These are phyloP conservation scores for Dimocarpus longan DNA, from an alignment of 345 rosid species.

Conservation along the genomic window DNA sequence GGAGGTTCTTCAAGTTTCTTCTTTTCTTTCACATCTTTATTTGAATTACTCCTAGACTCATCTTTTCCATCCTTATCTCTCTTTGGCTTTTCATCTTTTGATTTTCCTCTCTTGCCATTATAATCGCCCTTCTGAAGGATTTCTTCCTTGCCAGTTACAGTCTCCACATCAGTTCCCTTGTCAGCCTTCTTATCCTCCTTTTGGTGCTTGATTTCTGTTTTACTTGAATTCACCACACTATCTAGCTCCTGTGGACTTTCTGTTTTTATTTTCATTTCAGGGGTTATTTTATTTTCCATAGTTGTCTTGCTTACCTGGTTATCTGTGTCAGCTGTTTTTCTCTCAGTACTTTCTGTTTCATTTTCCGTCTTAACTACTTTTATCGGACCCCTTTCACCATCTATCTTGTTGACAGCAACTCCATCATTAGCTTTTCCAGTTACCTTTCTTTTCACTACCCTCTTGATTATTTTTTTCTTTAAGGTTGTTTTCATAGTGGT, in stretches of 20 bases:
- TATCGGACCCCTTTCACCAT: slow-evolving; percentile 41
- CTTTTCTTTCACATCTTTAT: slow-evolving; percentile 64
- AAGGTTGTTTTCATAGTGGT: slow-evolving; percentile 52
- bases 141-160: slow-evolving; percentile 43
- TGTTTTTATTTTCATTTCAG: slow-evolving; percentile 32
- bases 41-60: slow-evolving; percentile 43
- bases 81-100: slow-evolving; percentile 48
- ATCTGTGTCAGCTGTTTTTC: slow-evolving; percentile 38
- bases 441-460: slow-evolving; percentile 79
- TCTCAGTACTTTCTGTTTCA: slow-evolving; percentile 32
- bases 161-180: slow-evolving; percentile 41
- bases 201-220: slow-evolving; percentile 32
- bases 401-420: slow-evolving; percentile 41
- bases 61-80: slow-evolving; percentile 53
- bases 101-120: slow-evolving; percentile 43
- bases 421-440: slow-evolving; percentile 39
- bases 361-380: slow-evolving; percentile 31
- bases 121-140: slow-evolving; percentile 36
- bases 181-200: slow-evolving; percentile 55
- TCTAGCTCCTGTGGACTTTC: slow-evolving; percentile 46
- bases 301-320: slow-evolving; percentile 25
- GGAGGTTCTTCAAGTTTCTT: slow-evolving; percentile 76
- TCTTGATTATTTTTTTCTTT: slow-evolving; percentile 77
- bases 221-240: slow-evolving; percentile 36
- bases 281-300: slow-evolving; percentile 31